A percentile compares a stretch with the other conserved stretches of the same genome.
Conservation (phyloP, 2,329 filamentous ascomycete species). For the Ceratocystis harringtonii region DNA sequence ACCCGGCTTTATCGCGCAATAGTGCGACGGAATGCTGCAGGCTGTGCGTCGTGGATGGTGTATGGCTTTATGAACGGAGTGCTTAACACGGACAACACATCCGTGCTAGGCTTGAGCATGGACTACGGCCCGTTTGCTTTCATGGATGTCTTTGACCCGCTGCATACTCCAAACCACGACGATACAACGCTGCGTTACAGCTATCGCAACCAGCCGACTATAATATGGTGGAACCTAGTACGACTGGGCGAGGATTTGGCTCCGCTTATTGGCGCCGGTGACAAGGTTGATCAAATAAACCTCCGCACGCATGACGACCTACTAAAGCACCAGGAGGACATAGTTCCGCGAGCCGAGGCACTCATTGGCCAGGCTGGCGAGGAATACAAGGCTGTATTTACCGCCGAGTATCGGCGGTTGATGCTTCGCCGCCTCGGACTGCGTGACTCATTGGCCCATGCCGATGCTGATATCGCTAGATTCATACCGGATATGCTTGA, state of each 20-base stretch:
- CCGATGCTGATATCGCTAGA: slow-evolving; percentile 56
- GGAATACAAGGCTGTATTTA: slow-evolving; percentile 77
- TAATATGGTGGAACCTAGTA: slow-evolving; percentile 98
- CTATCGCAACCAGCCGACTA: slow-evolving; percentile 85
- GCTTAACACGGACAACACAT: slow-evolving; percentile 95
- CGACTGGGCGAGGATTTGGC: slow-evolving; percentile 78
- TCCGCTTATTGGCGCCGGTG: slow-evolving; percentile 69
- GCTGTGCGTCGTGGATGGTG: slow-evolving; percentile 87
- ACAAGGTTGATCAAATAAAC: slow-evolving; percentile 50
- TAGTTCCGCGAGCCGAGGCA: slow-evolving; percentile 62
- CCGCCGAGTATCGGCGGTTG: slow-evolving; percentile 74
- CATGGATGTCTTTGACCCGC: slow-evolving; percentile 89
- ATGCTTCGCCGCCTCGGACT: slow-evolving; percentile 65
- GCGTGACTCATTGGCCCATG: slow-evolving; percentile 53
- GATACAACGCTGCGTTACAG: slow-evolving; percentile 75
- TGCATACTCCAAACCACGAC: slow-evolving; percentile 94
- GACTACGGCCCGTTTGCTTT: slow-evolving; percentile 97
- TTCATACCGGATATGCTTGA: slow-evolving; percentile 67
- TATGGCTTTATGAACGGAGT: slow-evolving; percentile 99
- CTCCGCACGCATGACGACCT: slow-evolving; percentile 32
- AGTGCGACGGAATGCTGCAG: slow-evolving; percentile 67
- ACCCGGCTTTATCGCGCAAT: slow-evolving; percentile 77
- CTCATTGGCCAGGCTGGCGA: slow-evolving; percentile 69
- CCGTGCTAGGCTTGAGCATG: slow-evolving; percentile 71
- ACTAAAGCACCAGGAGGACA: slow-evolving; percentile 39